Base-by-base conservation (phyloP, 208 protist genomes). In the Trypanosoma theileri region DNA sequence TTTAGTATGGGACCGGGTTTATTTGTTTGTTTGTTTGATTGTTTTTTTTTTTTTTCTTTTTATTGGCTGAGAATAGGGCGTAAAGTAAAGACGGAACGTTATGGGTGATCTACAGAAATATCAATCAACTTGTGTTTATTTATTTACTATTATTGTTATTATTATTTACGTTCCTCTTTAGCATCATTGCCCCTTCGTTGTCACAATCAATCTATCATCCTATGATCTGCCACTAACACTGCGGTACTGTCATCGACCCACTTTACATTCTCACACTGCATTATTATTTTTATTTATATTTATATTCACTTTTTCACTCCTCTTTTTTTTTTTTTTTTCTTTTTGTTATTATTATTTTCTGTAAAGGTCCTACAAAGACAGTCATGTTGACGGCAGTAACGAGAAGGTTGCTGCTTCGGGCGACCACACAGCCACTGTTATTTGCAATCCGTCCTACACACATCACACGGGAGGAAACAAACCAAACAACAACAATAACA, bases 271-370 rank as follows among this genome's bases (percentile, higher is more conserved):
- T 11, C 11, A 3, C 55, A 14, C 28, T 31, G 44, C 11, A 17
- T 60, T 46, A 19, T 24, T 68, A 41, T 65, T 40, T 42, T 31
- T 31, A 65, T 54, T 42, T 54, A 13, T 65, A 41, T 65, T 35
- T 53, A 17, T 65, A 53, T 58, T 50, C 22, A 68, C 21, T 21
- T 31, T 50, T 21, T 40, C 19, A 19, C 55, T 50, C 19, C 12
- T 53, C 51, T 53, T 66, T 45, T 55, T 59, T 61, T 53, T 53
- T 71, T 60, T 42, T 51, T 67, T 51, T 71, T 26, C 28, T 54
- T 21, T 45, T 59, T 35, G 6, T 55, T 41, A 22, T 35, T 67
- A 22, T 48, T n/a, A 4, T 19, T 41, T 42, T 57, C 21, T 58
- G 24, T 11, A n/a, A 54, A 54, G 9, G 50, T 8, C 12, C 9